phyloP scores from a whole-genome alignment of 2,329 filamentous ascomycete species.

The Pseudogymnoascus pannorum region DNA sequence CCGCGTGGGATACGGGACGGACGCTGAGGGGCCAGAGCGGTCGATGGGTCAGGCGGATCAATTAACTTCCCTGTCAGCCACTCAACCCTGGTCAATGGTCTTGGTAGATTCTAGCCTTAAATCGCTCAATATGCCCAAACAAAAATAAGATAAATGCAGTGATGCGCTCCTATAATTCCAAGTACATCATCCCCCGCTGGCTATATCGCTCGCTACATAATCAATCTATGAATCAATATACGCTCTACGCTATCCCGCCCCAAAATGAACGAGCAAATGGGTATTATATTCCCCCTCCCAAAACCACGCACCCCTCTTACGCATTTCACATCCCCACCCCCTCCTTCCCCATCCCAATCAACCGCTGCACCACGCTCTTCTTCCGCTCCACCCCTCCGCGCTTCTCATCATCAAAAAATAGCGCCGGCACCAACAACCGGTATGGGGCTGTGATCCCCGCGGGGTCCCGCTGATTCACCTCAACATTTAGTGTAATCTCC shows the following conservation, averaged over 20 bases:
- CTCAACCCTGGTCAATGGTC: background rate
- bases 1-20: background rate
- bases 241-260: conserved; percentile 5
- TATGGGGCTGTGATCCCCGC: conserved; percentile 85
- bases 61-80: background rate
- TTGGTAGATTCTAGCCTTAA: background rate
- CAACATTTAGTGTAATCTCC: conserved; percentile 82
- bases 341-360: background rate
- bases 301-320: background rate
- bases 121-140: background rate
- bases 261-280: conserved; percentile 4
- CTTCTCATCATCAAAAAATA: background rate
- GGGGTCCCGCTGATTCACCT: conserved; percentile 79
- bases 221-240: conserved; percentile 6
- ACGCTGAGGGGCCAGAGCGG: background rate
- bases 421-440: conserved; percentile 66
- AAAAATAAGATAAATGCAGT: background rate
- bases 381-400: background rate
- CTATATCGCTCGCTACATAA: conserved; percentile 3
- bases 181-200: background rate
- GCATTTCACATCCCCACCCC: background rate
- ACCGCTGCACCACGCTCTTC: conserved; percentile 2
- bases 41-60: background rate
- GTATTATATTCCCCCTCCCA: conserved; percentile 4
- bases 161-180: background rate